Base-by-base conservation (phyloP, 176 grass and related monocot species). In the Triticum dicoccoides region DNA sequence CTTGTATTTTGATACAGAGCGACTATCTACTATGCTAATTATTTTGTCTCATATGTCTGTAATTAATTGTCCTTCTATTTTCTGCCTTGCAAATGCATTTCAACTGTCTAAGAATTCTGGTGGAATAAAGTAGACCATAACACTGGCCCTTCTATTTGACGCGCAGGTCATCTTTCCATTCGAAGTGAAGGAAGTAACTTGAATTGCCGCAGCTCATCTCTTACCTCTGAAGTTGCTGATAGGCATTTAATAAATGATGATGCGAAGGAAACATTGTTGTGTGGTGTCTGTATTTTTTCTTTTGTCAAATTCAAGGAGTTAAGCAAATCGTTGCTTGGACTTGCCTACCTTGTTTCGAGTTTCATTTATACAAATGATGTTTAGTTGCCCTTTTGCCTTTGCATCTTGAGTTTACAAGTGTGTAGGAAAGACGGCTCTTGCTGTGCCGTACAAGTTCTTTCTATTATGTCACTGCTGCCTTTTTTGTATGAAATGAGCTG, bases 211-310 rank as follows among this genome's bases (percentile, higher is more conserved):
- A 58, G 18, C 64, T 78, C 64, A 63, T 86, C 78, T 73, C 70
- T 80, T 65, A 27, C 80, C 27, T 75, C 65, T 65, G 39, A 65
- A 78, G 90, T 25, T 78, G 77, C 38, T 71, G n/a, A 76, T 91
- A 80, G 81, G 65, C 64, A 70, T 70, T 18, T 15, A 85, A 91
- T 91, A 88, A 87, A 85, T 88, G 65, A 45, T 88, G 34, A 45
- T 78, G 89, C n/a, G n/a, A 88, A 85, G 63, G 21, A 90, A 90
- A 88, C 86, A 85, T 65, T 82, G 18, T 11, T 85, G 42, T 85
- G 9, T 52, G 61, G 34, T 88, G 56, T 59, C 13, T 81, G 88
- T 78, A 71, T 33, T 42, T 32, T 65, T 72, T 18, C 29, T 30
- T 8, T n/a, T 62, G 45, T 29, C 3, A 12, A 12, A 30, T 27